phyloP scores from a whole-genome alignment of 2,329 filamentous ascomycete genomes.

The Paracamarosporium sp. region DNA sequence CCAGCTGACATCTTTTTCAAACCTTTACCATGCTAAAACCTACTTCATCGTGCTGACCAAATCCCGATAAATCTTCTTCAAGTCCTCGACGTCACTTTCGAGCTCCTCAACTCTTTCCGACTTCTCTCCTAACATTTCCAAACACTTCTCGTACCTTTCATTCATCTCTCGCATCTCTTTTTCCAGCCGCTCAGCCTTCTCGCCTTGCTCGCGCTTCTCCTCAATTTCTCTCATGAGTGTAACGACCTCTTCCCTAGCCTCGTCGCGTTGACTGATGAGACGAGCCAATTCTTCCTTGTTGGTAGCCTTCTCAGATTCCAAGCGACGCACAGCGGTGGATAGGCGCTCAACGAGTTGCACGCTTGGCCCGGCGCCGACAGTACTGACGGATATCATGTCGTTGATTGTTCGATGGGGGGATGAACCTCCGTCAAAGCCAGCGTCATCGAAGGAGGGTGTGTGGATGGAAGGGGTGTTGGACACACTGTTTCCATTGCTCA shows the following conservation, averaged over 20 bases:
- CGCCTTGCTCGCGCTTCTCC: constrained; percentile 66
- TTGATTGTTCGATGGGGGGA: constrained; percentile 70
- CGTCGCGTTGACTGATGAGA: constrained; percentile 85
- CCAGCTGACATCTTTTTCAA: too few relatives aligned
- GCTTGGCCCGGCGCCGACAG: constrained; percentile 86
- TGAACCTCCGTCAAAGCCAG: constrained; percentile 58
- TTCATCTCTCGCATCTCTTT: constrained; percentile 72
- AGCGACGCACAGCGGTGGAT: constrained; percentile 87
- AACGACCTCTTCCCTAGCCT: constrained; percentile 91
- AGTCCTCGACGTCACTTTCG: constrained; percentile 83
- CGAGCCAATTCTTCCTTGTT: constrained; percentile 85
- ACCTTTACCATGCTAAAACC: neutral
- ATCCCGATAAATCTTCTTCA: constrained; percentile 96
- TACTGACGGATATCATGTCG: constrained; percentile 88
- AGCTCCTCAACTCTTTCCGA: constrained; percentile 94
- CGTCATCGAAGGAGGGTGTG: constrained; percentile 55
- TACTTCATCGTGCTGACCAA: constrained; percentile 84
- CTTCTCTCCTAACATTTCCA: constrained; percentile 97
- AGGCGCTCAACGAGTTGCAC: constrained; percentile 96
- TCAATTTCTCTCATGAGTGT: constrained; percentile 87
- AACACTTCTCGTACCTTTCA: constrained; percentile 82
- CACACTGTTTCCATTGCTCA: constrained; percentile 40
- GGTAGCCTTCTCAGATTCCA: constrained; percentile 91
- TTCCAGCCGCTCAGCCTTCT: constrained; percentile 70
- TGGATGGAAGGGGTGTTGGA: constrained; percentile 56